Percentiles rank a stretch among this genome's conserved stretches.
phyloP scores from a whole-genome alignment of 2,329 filamentous ascomycete genomes.

The Aspergillus fumigatus region DNA sequence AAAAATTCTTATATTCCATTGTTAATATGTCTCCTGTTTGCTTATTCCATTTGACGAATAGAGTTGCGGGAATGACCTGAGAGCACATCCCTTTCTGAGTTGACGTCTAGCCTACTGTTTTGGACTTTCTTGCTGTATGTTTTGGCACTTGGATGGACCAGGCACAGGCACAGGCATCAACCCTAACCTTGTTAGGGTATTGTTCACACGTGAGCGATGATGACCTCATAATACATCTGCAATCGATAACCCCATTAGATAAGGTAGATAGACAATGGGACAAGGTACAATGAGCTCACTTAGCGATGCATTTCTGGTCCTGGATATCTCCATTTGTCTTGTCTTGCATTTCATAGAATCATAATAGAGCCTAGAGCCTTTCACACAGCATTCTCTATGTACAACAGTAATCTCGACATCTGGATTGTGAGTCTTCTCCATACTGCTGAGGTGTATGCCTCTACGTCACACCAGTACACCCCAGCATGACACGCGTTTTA shows the following conservation, averaged over 20 bases:
- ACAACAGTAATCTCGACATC: slow-evolving; percentile 53
- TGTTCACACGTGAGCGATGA: slow-evolving; percentile 2
- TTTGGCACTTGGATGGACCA: neutral
- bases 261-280: slow-evolving; percentile 3
- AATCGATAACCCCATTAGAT: slow-evolving; percentile 1
- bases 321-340: neutral
- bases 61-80: slow-evolving; percentile 20
- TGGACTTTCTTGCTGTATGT: neutral
- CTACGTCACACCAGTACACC: neutral
- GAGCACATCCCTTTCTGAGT: slow-evolving; percentile 3
- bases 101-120: neutral
- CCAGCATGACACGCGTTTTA: neutral
- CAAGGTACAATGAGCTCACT: neutral
- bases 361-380: neutral
- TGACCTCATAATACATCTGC: slow-evolving; percentile 1
- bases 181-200: slow-evolving; percentile 5
- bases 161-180: neutral
- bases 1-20: slow-evolving; percentile 38
- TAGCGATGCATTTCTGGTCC: neutral
- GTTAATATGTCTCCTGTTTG: slow-evolving; percentile 36
- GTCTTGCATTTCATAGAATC: neutral
- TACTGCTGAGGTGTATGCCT: neutral
- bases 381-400: slow-evolving; percentile 18
- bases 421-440: slow-evolving; percentile 46
- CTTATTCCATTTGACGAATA: slow-evolving; percentile 30